Conservation (phyloP, 1,139 yeast species). For the Pneumocystis canis region DNA sequence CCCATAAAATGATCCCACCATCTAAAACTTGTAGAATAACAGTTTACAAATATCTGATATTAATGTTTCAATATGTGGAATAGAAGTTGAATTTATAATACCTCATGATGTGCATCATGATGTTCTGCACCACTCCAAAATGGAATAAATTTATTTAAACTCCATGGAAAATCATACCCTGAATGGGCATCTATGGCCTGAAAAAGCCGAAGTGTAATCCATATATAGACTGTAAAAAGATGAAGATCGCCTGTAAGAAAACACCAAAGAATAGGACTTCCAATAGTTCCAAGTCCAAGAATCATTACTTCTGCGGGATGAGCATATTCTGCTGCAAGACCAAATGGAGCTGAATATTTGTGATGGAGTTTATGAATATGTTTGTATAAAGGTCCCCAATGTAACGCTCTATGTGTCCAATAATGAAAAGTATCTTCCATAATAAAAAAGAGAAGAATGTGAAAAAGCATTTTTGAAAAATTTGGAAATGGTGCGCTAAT, state of each 20-base stretch:
- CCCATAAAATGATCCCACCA: conserved; percentile 79
- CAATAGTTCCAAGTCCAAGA: conserved; percentile 87
- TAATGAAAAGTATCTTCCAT: conserved; percentile 93
- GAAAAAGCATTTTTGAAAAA: conserved; percentile 40
- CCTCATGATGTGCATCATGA: conserved; percentile 92
- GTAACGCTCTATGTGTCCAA: conserved; percentile 81
- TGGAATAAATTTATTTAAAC: conserved; percentile 76
- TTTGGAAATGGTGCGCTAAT: conserved; percentile 75
- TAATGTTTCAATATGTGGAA: background rate
- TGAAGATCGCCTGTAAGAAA: conserved; percentile 57
- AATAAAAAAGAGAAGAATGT: conserved; percentile 60
- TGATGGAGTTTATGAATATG: conserved; percentile 92
- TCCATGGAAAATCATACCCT: conserved; percentile 95
- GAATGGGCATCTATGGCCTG: conserved; percentile 96
- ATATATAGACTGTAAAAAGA: conserved; percentile 63
- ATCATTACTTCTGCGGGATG: conserved; percentile 87
- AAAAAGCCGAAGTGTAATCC: conserved; percentile 79
- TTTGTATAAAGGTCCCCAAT: conserved; percentile 72
- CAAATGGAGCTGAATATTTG: conserved; percentile 93
- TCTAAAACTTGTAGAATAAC: conserved; percentile 84
- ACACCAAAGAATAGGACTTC: conserved; percentile 65
- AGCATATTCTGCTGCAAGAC: conserved; percentile 91
- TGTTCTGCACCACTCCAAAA: conserved; percentile 99
- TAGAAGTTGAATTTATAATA: conserved; percentile 30
- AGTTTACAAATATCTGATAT: conserved; percentile 37